Conservation (phyloP, 2,329 filamentous ascomycete species). For the Diaporthe vaccinii region DNA sequence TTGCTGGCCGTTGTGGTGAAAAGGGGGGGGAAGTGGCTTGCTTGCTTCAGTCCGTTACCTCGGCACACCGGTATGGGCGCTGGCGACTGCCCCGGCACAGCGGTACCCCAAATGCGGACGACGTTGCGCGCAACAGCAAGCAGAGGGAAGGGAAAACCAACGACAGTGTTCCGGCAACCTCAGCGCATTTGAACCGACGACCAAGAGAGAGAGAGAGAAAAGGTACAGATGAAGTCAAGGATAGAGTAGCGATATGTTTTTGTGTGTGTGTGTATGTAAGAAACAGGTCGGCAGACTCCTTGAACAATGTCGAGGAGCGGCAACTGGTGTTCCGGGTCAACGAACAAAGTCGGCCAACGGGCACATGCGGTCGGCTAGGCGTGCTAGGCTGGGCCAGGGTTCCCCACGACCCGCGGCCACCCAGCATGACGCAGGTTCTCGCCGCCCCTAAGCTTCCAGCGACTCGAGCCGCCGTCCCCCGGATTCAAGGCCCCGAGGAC, state of each 20-base stretch:
- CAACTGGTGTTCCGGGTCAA: not conserved
- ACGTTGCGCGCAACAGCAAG: slow-evolving; percentile 5
- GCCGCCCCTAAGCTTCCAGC: slow-evolving; percentile 1
- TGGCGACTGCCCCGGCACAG: slow-evolving; percentile 12
- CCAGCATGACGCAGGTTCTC: slow-evolving; percentile 29
- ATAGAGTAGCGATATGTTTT: not conserved
- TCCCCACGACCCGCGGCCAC: slow-evolving; percentile 20
- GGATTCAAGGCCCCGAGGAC: slow-evolving; percentile 1
- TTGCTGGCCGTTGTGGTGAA: not conserved
- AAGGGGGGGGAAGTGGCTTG: not conserved
- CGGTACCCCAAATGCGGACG: slow-evolving; percentile 16
- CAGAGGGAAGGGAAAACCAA: not conserved
- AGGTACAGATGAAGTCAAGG: not conserved
- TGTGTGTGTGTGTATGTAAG: not conserved
- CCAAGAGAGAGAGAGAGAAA: not conserved
- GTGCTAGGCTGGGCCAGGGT: not conserved
- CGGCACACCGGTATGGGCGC: slow-evolving; percentile 31
- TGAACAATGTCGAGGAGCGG: slow-evolving; percentile 6
- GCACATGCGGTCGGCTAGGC: slow-evolving; percentile 19
- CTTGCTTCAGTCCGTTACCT: slow-evolving; percentile 26
- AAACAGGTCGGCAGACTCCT: not conserved
- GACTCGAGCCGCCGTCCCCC: slow-evolving; percentile 19
- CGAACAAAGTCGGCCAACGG: slow-evolving; percentile 23
- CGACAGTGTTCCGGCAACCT: not conserved
- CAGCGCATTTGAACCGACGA: not conserved